These are phyloP conservation scores for Cladophialophora exuberans DNA, from an alignment of 2,329 filamentous ascomycete genomes.

Conservation along the genomic window DNA sequence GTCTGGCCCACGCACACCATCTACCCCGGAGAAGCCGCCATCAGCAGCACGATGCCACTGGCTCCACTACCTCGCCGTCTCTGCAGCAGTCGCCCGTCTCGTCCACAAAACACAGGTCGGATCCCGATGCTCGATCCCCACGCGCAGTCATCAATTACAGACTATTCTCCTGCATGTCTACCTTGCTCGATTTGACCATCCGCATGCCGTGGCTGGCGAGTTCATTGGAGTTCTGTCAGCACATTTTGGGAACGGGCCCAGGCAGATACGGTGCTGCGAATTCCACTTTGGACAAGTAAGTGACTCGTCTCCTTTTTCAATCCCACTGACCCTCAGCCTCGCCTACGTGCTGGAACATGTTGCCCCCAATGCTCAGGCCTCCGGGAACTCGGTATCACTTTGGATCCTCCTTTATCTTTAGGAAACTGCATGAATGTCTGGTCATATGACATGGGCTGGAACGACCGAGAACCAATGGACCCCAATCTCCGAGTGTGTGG, in stretches of 20 bases:
- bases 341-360: not conserved
- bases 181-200: conserved; percentile 70
- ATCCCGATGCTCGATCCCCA: conserved; percentile 39
- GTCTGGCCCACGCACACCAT: conserved; percentile 27
- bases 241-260: conserved; percentile 72
- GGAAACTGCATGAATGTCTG: conserved; percentile 26
- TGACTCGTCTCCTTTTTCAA: conserved; percentile 41
- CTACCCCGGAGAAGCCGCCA: conserved; percentile 30
- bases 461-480: conserved; percentile 21
- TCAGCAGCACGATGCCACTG: conserved; percentile 16
- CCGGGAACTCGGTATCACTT: conserved; percentile 3
- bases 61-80: conserved; percentile 18
- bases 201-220: conserved; percentile 93
- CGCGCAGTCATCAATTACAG: conserved; percentile 76
- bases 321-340: conserved; percentile 16
- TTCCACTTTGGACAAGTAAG: conserved; percentile 89
- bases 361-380: not conserved
- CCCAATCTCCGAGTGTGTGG: conserved; percentile 22
- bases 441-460: conserved; percentile 33
- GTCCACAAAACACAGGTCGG: conserved; percentile 15
- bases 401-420: conserved; percentile 14
- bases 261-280: conserved; percentile 74
- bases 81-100: conserved; percentile 9
- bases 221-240: conserved; percentile 73
- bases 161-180: conserved; percentile 73